Evolutionary conservation across 2,329 filamentous ascomycete species (phyloP).

Genomic region (Colletotrichum higginsianum): DNA sequence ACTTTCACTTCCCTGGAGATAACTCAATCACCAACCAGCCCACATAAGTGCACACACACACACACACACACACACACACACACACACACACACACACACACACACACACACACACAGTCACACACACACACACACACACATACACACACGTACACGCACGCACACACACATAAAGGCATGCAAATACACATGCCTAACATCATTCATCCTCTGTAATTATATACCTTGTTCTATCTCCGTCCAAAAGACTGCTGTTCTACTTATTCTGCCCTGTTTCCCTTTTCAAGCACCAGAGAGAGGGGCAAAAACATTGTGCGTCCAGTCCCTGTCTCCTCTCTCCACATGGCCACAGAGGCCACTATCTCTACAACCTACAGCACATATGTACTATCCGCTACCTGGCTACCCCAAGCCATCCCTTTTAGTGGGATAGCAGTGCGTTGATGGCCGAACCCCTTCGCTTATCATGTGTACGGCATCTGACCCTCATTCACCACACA

Average conservation of each 20-base stretch:
- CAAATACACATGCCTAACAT: too few relatives aligned
- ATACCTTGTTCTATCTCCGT: background rate
- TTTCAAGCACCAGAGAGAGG: background rate
- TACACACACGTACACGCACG: background rate
- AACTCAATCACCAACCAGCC: background rate
- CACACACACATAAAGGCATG: too few relatives aligned
- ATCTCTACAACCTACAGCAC: background rate
- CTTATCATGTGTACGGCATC: slow-evolving; percentile 29
- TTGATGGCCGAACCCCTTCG: slow-evolving; percentile 12
- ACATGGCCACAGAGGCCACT: background rate
- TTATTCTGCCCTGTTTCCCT: background rate
- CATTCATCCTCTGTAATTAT: too few relatives aligned
- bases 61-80: background rate
- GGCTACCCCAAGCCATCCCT: slow-evolving; percentile 11
- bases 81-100: too few relatives aligned
- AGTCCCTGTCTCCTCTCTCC: background rate
- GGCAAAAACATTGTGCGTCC: background rate
- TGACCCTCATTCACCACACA: slow-evolving; percentile 32
- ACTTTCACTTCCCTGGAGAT: background rate
- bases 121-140: background rate
- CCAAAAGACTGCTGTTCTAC: background rate
- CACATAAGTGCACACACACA: background rate
- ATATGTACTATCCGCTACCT: slow-evolving; percentile 7
- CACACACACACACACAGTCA: too few relatives aligned
- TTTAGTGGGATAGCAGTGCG: slow-evolving; percentile 27